Evolutionary conservation across 148 eudicot genomes (phyloP).

Genomic region (Heliamphora exappendiculata): DNA sequence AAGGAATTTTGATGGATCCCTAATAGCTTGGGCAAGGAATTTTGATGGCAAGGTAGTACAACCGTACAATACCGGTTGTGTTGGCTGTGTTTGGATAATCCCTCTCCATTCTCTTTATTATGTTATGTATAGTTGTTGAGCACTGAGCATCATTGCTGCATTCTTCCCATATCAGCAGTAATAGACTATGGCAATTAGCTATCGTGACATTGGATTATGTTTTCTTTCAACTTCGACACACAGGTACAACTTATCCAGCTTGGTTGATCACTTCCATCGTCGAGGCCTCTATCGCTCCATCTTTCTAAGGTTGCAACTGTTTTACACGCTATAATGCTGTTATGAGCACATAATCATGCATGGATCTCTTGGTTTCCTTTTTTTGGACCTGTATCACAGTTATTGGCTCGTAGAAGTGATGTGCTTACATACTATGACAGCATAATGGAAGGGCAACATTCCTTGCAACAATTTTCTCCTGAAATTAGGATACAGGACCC

Average conservation of each 20-base stretch:
- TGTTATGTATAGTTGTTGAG: neutral
- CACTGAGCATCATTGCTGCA: neutral
- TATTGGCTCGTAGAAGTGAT: neutral
- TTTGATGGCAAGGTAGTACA: too few relatives aligned
- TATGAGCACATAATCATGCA: neutral
- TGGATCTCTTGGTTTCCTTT: too few relatives aligned
- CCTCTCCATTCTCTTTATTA: neutral
- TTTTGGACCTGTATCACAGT: neutral
- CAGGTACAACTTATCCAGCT: slow-evolving; percentile 68
- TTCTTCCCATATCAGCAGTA: neutral
- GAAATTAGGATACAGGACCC: slow-evolving; percentile 57
- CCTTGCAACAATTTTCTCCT: slow-evolving; percentile 64
- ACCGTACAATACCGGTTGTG: too few relatives aligned
- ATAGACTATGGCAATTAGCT: neutral
- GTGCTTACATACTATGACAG: slow-evolving; percentile 33
- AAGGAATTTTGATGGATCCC: too few relatives aligned
- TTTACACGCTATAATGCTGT: neutral
- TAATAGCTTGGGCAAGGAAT: neutral
- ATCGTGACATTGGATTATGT: neutral
- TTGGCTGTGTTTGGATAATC: neutral
- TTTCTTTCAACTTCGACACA: neutral
- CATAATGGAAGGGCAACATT: slow-evolving; percentile 92
- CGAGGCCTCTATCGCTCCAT: slow-evolving; percentile 89
- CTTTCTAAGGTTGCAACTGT: slow-evolving; percentile 57
- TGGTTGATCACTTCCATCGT: slow-evolving; percentile 79